A percentile compares a stretch with the other conserved stretches of the same genome.
Evolutionary conservation across 2,329 filamentous ascomycete genomes (phyloP).

Genomic region (Chaetomium globosum): DNA sequence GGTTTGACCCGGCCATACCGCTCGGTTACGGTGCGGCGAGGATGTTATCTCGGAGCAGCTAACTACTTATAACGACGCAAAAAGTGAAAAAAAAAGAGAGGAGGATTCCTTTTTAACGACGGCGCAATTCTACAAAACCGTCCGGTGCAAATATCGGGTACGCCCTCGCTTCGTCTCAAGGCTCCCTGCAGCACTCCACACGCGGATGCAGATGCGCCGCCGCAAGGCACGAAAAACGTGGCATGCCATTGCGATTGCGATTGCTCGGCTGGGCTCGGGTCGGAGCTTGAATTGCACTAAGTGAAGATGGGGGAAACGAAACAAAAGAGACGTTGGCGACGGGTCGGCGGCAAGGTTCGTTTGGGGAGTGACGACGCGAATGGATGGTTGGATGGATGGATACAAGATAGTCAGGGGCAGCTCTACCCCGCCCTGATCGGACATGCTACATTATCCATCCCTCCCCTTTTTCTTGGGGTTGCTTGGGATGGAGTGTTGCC

Average conservation of each 20-base stretch:
- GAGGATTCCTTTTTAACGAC: neutral
- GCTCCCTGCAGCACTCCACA: conserved; percentile 11
- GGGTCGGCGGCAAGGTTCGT: neutral
- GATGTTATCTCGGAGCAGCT: neutral
- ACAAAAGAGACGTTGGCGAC: neutral
- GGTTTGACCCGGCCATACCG: neutral
- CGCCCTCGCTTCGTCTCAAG: conserved; percentile 20
- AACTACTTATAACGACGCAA: neutral
- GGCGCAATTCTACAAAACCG: neutral
- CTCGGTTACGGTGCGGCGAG: neutral
- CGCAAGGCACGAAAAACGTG: neutral
- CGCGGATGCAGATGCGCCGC: neutral
- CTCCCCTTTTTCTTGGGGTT: conserved; percentile 5
- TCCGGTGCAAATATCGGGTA: conserved; percentile 13
- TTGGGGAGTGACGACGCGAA: neutral
- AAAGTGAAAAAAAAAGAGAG: neutral
- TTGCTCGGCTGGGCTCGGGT: neutral
- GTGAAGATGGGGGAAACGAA: neutral
- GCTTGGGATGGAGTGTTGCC: neutral
- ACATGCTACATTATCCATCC: conserved; percentile 2
- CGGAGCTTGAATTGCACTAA: too few species aligned
- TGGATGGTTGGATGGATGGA: too few species aligned
- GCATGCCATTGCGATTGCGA: neutral
- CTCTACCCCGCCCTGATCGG: conserved; percentile 8
- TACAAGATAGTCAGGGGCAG: conserved; percentile 2